These are phyloP conservation scores for Coix lacrymajobi DNA, from an alignment of 176 grass and related monocot species.

Conservation along the genomic window DNA sequence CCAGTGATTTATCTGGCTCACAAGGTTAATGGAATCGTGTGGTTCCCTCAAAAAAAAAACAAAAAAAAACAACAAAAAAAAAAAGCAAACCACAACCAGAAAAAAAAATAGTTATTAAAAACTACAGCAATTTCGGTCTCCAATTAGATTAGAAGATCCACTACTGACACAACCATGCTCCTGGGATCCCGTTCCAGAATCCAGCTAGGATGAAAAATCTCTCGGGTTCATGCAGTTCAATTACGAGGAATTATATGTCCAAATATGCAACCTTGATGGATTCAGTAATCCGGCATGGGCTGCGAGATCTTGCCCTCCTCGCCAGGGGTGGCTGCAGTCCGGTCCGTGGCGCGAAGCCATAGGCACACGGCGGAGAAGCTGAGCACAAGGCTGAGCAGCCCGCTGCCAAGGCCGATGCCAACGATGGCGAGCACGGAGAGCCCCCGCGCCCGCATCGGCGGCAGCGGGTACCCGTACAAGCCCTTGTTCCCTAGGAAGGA, in stretches of 20 bases:
- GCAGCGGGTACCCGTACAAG: constrained; percentile 71
- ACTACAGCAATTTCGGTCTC: background rate
- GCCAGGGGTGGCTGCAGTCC: constrained; percentile 20
- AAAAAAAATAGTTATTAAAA: background rate
- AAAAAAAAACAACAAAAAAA: background rate
- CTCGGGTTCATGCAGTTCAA: background rate
- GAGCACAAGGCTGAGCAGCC: constrained; percentile 60
- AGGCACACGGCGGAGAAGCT: constrained; percentile 82
- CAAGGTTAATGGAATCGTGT: too few species aligned
- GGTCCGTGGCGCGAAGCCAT: constrained; percentile 63
- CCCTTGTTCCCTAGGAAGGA: constrained; percentile 62
- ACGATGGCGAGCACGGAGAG: constrained; percentile 80
- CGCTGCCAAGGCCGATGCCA: constrained; percentile 69
- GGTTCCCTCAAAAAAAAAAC: too few species aligned
- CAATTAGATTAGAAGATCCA: constrained; percentile 16
- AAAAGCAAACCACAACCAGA: background rate
- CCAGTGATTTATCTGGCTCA: too few species aligned
- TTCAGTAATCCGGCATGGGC: constrained; percentile 75
- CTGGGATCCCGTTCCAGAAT: constrained; percentile 14
- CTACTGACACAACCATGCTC: constrained; percentile 22
- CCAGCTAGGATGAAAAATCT: too few species aligned
- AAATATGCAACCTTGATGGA: background rate
- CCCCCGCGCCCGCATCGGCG: constrained; percentile 26
- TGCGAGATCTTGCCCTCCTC: constrained; percentile 86
- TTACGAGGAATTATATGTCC: background rate